phyloP scores from a whole-genome alignment of 768 basidiomycete species.

The Cystoderma amianthinum region DNA sequence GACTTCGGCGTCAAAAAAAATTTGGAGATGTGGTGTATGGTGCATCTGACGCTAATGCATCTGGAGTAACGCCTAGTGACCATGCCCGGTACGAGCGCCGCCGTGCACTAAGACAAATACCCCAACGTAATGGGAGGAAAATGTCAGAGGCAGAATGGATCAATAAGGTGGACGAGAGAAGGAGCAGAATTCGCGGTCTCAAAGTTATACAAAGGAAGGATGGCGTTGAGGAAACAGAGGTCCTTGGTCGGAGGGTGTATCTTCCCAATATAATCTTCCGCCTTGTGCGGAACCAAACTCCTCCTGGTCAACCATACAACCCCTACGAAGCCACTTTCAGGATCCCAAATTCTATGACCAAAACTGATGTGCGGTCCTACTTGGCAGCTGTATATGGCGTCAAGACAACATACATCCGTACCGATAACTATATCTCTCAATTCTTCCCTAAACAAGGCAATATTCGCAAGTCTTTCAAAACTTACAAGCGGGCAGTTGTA shows the following conservation, averaged over 20 bases:
- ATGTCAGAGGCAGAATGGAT: conserved; percentile 56
- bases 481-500: conserved; percentile 89
- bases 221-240: conserved; percentile 33
- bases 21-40: conserved; percentile 26
- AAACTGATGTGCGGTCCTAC: conserved; percentile 87
- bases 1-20: conserved; percentile 55
- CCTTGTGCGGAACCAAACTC: conserved; percentile 80
- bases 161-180: conserved; percentile 43
- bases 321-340: conserved; percentile 95
- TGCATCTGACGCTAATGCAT: conserved; percentile 37
- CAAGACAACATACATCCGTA: conserved; percentile 88
- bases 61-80: conserved; percentile 63
- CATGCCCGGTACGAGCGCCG: conserved; percentile 53
- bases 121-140: conserved; percentile 22
- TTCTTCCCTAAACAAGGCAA: conserved; percentile 23
- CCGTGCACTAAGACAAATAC: conserved; percentile 44
- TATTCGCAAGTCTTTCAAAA: conserved; percentile 33
- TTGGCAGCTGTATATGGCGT: conserved; percentile 83
- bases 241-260: conserved; percentile 80
- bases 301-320: conserved; percentile 75
- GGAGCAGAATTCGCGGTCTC: conserved; percentile 66
- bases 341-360: conserved; percentile 82
- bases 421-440: conserved; percentile 80
- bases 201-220: conserved; percentile 30
- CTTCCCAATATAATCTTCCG: conserved; percentile 84